These are phyloP conservation scores for Plenodomus tracheiphilus DNA, from an alignment of 2,329 filamentous ascomycete species.

Conservation along the genomic window DNA sequence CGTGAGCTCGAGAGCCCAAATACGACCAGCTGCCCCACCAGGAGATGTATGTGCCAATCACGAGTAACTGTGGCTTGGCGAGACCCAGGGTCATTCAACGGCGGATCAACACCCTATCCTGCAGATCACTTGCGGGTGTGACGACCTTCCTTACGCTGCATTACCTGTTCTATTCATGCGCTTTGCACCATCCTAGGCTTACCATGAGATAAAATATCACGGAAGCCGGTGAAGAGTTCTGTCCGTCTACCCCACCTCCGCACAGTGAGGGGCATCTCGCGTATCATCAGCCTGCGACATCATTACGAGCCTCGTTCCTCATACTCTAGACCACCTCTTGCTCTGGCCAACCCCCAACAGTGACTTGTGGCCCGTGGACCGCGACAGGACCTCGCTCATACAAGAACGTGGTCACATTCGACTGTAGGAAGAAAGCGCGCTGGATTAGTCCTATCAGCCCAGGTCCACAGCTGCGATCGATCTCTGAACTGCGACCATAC, in stretches of 20 bases:
- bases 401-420: not conserved
- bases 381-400: not conserved
- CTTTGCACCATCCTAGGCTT: not conserved
- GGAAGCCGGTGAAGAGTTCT: not conserved
- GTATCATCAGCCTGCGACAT: not conserved
- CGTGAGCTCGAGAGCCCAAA: too few relatives aligned
- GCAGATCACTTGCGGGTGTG: not conserved
- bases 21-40: not conserved
- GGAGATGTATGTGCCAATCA: not conserved
- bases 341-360: not conserved
- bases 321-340: not conserved
- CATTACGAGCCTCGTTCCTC: not conserved
- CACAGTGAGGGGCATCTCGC: slow-evolving; percentile 5
- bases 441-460: not conserved
- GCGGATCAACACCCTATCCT: not conserved
- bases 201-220: not conserved
- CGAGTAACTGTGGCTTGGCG: not conserved
- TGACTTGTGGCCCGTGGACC: not conserved
- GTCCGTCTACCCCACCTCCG: slow-evolving; percentile 1
- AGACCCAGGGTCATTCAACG: not conserved
- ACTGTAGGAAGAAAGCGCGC: not conserved
- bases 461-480: not conserved
- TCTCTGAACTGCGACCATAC: not conserved
- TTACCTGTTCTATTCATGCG: not conserved
- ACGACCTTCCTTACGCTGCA: not conserved